phyloP scores from a whole-genome alignment of 768 basidiomycete species.

The Amanita jacksonii region DNA sequence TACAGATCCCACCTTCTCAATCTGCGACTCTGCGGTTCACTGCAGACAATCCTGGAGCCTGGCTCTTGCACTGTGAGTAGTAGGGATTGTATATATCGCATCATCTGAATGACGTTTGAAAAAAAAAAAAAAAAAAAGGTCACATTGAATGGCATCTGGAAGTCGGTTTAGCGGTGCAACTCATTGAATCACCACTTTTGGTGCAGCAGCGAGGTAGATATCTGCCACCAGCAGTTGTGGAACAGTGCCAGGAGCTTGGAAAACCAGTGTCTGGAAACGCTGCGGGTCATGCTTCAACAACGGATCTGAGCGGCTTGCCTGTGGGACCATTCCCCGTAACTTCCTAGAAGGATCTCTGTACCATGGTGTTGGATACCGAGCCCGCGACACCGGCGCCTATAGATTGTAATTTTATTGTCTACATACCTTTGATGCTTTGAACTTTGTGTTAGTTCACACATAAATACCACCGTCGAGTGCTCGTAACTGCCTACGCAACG shows the following conservation, averaged over 20 bases:
- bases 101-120: neutral
- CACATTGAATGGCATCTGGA: conserved; percentile 86
- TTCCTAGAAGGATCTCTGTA: too few species aligned
- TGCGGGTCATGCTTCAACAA: conserved; percentile 63
- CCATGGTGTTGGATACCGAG: too few species aligned
- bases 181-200: conserved; percentile 73
- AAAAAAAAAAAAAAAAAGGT: conserved; percentile 42
- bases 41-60: conserved; percentile 90
- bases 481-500: too few species aligned
- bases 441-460: too few species aligned
- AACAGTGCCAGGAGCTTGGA: conserved; percentile 64
- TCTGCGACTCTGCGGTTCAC: conserved; percentile 69
- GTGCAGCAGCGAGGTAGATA: conserved; percentile 44
- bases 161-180: conserved; percentile 73
- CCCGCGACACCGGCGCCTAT: too few species aligned
- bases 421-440: too few species aligned
- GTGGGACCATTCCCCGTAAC: conserved; percentile 69
- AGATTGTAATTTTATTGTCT: too few species aligned
- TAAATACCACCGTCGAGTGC: too few species aligned
- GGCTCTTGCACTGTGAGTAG: conserved; percentile 73
- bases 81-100: neutral
- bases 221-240: conserved; percentile 49
- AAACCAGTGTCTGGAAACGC: conserved; percentile 72
- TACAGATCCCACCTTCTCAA: conserved; percentile 59
- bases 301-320: conserved; percentile 57